A percentile compares a stretch with the other conserved stretches of the same genome.
Evolutionary conservation across 228 moss, liverwort and hornwort species (phyloP).

Genomic region (Sphagnum fallax): DNA sequence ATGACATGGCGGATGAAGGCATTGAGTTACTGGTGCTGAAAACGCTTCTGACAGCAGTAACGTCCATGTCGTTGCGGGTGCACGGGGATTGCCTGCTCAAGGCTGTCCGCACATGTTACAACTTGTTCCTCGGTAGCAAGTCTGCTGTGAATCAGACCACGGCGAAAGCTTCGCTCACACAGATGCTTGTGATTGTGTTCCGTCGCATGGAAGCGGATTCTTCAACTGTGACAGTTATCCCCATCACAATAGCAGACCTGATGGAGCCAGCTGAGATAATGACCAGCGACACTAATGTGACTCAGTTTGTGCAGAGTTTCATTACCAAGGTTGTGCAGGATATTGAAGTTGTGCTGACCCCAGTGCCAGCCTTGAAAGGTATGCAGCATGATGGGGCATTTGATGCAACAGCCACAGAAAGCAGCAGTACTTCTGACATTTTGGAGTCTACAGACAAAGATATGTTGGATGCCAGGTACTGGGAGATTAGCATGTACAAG

Average conservation of each 20-base stretch:
- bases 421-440: conserved; percentile 82
- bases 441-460: conserved; percentile 93
- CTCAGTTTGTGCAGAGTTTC: conserved; percentile 97
- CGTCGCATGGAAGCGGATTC: conserved; percentile 99
- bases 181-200: conserved; percentile 99
- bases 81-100: conserved; percentile 95
- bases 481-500: conserved; percentile 99
- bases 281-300: conserved; percentile 80
- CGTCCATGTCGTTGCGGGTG: conserved; percentile 90
- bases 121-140: conserved; percentile 91
- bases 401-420: conserved; percentile 65
- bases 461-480: conserved; percentile 97
- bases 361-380: conserved; percentile 70
- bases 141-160: conserved; percentile 96
- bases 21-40: conserved; percentile 94
- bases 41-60: conserved; percentile 92
- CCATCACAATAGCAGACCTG: conserved; percentile 97
- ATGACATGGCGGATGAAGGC: conserved; percentile 95
- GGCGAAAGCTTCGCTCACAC: conserved; percentile 98
- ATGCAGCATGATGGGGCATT: conserved; percentile 97
- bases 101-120: conserved; percentile 97
- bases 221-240: conserved; percentile 82
- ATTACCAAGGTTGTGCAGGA: conserved; percentile 99
- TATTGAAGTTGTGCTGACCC: conserved; percentile 95
- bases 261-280: conserved; percentile 99